A percentile compares a stretch with the other conserved stretches of the same genome.
Conservation (phyloP, 1,139 yeast species). For the Candida sp. region DNA sequence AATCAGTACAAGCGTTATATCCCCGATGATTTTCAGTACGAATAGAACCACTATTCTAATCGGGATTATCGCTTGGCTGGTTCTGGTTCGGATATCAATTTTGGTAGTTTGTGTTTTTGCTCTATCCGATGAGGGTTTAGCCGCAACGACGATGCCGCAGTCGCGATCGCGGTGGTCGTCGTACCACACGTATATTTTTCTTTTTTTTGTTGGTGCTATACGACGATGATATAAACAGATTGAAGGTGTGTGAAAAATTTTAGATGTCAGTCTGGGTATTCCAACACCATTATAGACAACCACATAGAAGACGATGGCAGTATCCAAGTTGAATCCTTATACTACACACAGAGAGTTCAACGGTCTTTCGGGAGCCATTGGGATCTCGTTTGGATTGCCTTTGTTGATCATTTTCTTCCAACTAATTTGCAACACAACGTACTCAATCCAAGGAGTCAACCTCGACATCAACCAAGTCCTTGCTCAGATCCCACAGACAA, state of each 20-base stretch:
- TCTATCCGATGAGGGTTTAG: too few relatives aligned
- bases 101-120: too few relatives aligned
- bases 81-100: neutral
- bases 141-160: neutral
- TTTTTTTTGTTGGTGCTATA: neutral
- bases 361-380: constrained; percentile 77
- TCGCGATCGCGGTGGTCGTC: neutral
- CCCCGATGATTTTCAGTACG: neutral
- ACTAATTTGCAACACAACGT: constrained; percentile 59
- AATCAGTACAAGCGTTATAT: too few relatives aligned
- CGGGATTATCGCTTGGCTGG: neutral
- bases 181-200: neutral
- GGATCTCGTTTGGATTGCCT: constrained; percentile 73
- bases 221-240: neutral
- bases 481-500: constrained; percentile 27
- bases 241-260: neutral
- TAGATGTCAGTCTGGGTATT: neutral
- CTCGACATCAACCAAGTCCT: constrained; percentile 42
- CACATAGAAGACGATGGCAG: neutral
- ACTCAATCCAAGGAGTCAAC: constrained; percentile 52
- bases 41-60: too few relatives aligned
- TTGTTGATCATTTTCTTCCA: constrained; percentile 60
- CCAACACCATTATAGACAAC: neutral
- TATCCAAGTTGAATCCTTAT: constrained; percentile 58
- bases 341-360: constrained; percentile 76